Evolutionary conservation across 2,329 filamentous ascomycete genomes (phyloP), one percentile per base, ranked within the genome.

Genomic region (Aaosphaeria arxii): DNA sequence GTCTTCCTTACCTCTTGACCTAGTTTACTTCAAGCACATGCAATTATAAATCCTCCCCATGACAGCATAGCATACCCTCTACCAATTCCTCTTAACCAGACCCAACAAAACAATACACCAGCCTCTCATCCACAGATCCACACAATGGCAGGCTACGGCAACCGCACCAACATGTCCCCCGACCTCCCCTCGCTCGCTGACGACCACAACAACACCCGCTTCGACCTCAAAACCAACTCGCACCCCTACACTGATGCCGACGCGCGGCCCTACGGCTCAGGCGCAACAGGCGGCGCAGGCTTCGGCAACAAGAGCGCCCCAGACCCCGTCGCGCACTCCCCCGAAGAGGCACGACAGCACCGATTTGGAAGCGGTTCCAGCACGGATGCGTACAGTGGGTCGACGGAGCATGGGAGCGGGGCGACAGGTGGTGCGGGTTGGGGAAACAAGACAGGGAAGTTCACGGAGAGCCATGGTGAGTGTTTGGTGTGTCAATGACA

Each of bases 401-500:
- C 47, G 7, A 58, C 49, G 6, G 53, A 49, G 6, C 60, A 64
- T 46, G 66, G 66, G 6, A 65, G 59, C 48, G 67, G 67, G 1
- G 59, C 55, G 1, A 66, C 62, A 2, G 66, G 59, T 5, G 67
- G 69, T 1, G 69, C 70, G 0, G 69, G 68, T 7, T 71, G 62
- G 43, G 71, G 71, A 35, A 73, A 72, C 44, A 73, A 73, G 54
- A 68, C 68, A 11, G 65, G 59, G 30, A 47, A 50, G 5, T 64
- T 64, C 50, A 17, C 35, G 11, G 44, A 45, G 32, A 47, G 47
- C 17, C 47, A 51, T 35, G 52, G 58, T 62, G 47, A n/a, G 61
- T 56, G 38, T 36, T 33, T 6, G 6, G 11, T 13, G 33, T 49
- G 39, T 42, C 24, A 30, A 31, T 40, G 13, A 32, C n/a, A 11